Base-by-base conservation (phyloP, 2,329 filamentous ascomycete genomes). In the Xylariaceae sp. region DNA sequence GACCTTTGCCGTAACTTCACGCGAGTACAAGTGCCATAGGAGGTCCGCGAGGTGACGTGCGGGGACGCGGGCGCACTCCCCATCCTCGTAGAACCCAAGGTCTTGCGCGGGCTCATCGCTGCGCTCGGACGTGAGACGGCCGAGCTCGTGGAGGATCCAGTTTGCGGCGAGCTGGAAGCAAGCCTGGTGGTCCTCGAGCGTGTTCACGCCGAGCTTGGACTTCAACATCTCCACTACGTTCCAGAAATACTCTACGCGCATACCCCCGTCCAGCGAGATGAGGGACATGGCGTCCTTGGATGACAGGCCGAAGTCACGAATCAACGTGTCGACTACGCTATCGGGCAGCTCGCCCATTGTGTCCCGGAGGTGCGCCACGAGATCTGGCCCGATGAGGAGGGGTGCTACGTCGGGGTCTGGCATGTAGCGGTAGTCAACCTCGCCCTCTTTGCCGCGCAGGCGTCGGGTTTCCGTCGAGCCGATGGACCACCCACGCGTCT, bases 361-460 rank as follows among this genome's bases (percentile, higher is more conserved):
- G 0, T 74, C 65, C 17, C 74, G 76, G 12, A 98, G 78, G 61
- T 87, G 79, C 4, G 79, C 69, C 4, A 97, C 78, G 0, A 98
- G 79, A 55, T 90, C 87, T 2, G 81, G 70, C 6, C 87, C 87
- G 58, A 99, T 89, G 2, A 92, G 71, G 1, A 99, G 79, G 1
- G 95, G 92, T 0, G 85, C 83, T 12, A 99, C 81, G 71, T 99
- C 95, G 4, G 95, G 91, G 72, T 99, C 95, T 0, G 95, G 94
- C 94, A 99, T 98, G 71, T 99, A 99, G 37, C 95, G 84, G 74
- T 99, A 99, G 74, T 99, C 95, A 5, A 98, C 92, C 70, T 96
- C 94, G 44, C 95, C 95, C 73, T 98, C 95, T 73, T 99, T 99
- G 23, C 92, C 92, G 67, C 95, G 85, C 39, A 99, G 78, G 36